phyloP scores from a whole-genome alignment of 148 eudicot genomes.

The Silene uniflora region DNA sequence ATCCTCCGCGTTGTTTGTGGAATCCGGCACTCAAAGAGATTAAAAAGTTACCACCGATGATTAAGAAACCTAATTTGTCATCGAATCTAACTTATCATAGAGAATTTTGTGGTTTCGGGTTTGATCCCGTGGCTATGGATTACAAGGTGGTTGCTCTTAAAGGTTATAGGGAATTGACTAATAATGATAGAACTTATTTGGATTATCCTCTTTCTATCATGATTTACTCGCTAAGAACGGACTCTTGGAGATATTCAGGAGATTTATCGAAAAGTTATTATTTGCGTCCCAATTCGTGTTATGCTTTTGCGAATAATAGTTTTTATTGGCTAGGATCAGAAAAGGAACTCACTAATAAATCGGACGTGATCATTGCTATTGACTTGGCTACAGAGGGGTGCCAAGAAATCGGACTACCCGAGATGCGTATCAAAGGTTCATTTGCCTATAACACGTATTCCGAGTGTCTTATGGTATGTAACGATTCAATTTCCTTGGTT shows the following conservation, averaged over 20 bases:
- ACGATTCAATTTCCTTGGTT: neutral
- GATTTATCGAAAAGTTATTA: neutral
- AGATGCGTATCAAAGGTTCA: neutral
- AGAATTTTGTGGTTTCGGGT: conserved; percentile 12
- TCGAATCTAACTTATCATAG: fast-evolving
- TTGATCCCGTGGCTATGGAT: neutral
- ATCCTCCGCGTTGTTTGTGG: too few relatives aligned
- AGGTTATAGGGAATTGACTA: too few relatives aligned
- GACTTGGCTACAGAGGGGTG: neutral
- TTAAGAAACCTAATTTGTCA: too few relatives aligned
- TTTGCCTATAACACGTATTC: neutral
- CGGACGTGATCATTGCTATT: neutral
- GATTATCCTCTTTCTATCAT: neutral
- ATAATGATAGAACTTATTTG: too few relatives aligned
- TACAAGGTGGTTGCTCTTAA: conserved; percentile 14
- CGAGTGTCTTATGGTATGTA: neutral
- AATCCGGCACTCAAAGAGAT: too few relatives aligned
- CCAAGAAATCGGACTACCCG: neutral
- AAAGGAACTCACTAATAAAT: too few relatives aligned
- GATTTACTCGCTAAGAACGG: neutral
- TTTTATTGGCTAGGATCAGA: conserved; percentile 3
- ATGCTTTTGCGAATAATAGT: neutral
- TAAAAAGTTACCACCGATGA: too few relatives aligned
- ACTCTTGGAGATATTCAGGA: conserved; percentile 3
- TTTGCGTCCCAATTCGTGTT: neutral